Evolutionary conservation across 352 stramenopile species (phyloP).

Genomic region (Phytophthora pini): DNA sequence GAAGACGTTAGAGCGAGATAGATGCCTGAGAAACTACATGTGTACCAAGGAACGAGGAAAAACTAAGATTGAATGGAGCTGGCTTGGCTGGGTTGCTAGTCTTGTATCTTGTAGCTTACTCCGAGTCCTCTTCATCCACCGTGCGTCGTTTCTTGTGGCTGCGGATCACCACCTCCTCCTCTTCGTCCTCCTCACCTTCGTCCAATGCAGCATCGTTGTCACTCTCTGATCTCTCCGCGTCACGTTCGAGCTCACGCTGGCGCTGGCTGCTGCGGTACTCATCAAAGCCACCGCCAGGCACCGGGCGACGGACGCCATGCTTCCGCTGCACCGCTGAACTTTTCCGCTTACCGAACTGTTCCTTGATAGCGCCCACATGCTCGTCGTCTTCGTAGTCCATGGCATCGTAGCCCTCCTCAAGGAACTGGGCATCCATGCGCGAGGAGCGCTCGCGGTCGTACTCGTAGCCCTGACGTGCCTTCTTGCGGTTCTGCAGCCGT

Average conservation of each 20-base stretch:
- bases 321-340: constrained; percentile 33
- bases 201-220: constrained; percentile 54
- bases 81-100: neutral
- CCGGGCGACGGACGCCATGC: constrained; percentile 44
- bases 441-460: constrained; percentile 74
- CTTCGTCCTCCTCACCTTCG: constrained; percentile 76
- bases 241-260: constrained; percentile 44
- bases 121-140: constrained; percentile 82
- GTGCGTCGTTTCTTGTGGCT: constrained; percentile 84
- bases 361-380: constrained; percentile 85
- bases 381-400: constrained; percentile 87
- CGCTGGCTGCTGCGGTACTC: constrained; percentile 73
- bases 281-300: constrained; percentile 76
- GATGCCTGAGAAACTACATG: constrained; percentile 3
- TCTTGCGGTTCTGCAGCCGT: constrained; percentile 87
- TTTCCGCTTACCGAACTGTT: constrained; percentile 79
- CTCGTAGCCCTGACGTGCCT: constrained; percentile 82
- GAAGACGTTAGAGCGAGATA: constrained; percentile 2
- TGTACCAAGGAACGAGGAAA: constrained; percentile 2
- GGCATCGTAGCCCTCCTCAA: constrained; percentile 80
- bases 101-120: constrained; percentile 46
- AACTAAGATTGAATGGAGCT: constrained; percentile 23
- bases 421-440: constrained; percentile 85
- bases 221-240: constrained; percentile 75
- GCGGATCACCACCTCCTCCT: constrained; percentile 78